Percentiles rank a stretch among this genome's conserved stretches.
These are phyloP conservation scores for Cercospora zeae-maydis DNA, from an alignment of 2,329 filamentous ascomycete species.

Conservation along the genomic window DNA sequence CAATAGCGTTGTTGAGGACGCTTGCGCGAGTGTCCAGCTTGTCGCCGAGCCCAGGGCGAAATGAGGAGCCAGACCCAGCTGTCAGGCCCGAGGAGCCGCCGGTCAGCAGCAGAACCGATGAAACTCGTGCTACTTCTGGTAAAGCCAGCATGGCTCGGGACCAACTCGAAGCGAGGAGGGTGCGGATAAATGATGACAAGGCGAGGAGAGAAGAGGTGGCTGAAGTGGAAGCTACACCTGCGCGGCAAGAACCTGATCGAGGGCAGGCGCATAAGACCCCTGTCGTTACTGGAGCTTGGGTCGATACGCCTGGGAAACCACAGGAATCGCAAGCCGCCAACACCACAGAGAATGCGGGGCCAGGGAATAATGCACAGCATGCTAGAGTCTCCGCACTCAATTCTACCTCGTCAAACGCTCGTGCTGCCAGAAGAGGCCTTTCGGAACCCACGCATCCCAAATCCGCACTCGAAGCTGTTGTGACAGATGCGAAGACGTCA, in stretches of 20 bases:
- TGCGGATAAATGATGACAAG: slow-evolving; percentile 13
- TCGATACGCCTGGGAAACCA: slow-evolving; percentile 5
- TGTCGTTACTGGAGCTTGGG: slow-evolving; percentile 5
- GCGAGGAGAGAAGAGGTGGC: slow-evolving; percentile 11
- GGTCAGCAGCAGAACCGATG: neutral
- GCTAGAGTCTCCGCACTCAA: neutral
- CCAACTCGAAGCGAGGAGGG: slow-evolving; percentile 7
- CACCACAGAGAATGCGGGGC: neutral
- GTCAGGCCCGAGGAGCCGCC: neutral
- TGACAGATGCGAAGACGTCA: slow-evolving; percentile 37
- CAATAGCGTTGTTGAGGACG: slow-evolving; percentile 45
- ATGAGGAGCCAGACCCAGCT: slow-evolving; percentile 6
- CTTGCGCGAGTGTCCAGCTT: slow-evolving; percentile 46
- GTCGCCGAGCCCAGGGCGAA: slow-evolving; percentile 44
- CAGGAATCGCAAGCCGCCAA: neutral
- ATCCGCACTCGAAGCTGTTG: slow-evolving; percentile 41
- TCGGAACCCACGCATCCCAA: slow-evolving; percentile 27
- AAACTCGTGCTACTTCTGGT: neutral
- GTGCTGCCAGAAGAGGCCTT: slow-evolving; percentile 8
- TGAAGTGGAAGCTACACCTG: slow-evolving; percentile 4
- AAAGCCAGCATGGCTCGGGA: slow-evolving; percentile 1
- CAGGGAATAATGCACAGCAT: neutral
- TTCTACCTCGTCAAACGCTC: neutral
- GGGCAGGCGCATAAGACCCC: slow-evolving; percentile 1
- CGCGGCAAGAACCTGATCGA: neutral